Conservation (phyloP, 2,329 filamentous ascomycete genomes). For the Colletotrichum sp. region DNA sequence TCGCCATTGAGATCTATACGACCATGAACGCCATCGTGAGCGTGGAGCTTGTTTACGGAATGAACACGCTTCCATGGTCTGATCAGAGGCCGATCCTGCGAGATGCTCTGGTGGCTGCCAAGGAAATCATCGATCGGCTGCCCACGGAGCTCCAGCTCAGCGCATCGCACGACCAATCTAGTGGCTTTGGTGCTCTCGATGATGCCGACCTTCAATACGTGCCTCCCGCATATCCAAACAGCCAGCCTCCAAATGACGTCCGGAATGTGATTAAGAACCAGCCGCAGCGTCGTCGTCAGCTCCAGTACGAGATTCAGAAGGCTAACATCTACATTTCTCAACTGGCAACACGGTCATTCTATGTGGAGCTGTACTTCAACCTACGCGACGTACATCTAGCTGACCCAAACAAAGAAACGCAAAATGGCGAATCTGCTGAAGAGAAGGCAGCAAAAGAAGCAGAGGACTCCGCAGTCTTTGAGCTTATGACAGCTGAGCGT, state of each 20-base stretch:
- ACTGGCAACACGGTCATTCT: constrained; percentile 80
- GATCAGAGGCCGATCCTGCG: constrained; percentile 78
- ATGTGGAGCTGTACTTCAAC: constrained; percentile 86
- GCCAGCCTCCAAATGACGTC: constrained; percentile 54
- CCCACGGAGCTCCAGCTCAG: constrained; percentile 71
- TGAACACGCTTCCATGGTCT: constrained; percentile 77
- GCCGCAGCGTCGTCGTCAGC: constrained; percentile 54
- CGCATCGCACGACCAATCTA: constrained; percentile 39
- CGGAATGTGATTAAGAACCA: constrained; percentile 55
- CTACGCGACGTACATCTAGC: constrained; percentile 70
- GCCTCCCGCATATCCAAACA: constrained; percentile 53
- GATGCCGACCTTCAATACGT: constrained; percentile 57
- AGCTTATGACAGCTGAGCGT: constrained; percentile 75
- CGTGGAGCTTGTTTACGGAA: constrained; percentile 83
- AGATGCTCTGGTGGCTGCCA: constrained; percentile 73
- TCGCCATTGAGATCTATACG: constrained; percentile 77
- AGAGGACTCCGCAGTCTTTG: constrained; percentile 56
- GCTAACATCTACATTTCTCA: constrained; percentile 87
- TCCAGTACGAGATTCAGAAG: constrained; percentile 90
- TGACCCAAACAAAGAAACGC: constrained; percentile 43
- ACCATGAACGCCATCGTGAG: constrained; percentile 81
- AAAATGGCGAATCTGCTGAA: constrained; percentile 37
- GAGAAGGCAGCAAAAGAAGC: constrained; percentile 42
- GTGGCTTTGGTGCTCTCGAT: constrained; percentile 45
- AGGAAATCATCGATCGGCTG: constrained; percentile 69